Percentiles rank a stretch among this genome's conserved stretches.
phyloP scores from a whole-genome alignment of 169 alveolate species.

The Eimeria maxima region DNA sequence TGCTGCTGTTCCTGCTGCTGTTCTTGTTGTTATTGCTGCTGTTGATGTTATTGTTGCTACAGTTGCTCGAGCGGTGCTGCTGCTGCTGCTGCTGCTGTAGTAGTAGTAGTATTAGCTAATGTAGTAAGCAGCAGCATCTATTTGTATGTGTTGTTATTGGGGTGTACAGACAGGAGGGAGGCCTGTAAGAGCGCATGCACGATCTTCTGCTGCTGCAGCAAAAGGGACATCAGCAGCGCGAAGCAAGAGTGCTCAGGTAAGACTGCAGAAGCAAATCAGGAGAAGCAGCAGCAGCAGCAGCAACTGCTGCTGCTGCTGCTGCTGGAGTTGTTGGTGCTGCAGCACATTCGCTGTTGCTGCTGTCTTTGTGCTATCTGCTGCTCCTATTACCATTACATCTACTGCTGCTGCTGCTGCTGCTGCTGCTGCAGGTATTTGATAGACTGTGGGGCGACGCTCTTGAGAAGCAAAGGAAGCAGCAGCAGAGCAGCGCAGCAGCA shows the following conservation, averaged over 20 bases:
- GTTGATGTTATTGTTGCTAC: constrained; percentile 27
- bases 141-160: not conserved
- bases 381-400: too few relatives aligned
- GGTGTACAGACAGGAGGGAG: not conserved
- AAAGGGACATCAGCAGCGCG: not conserved
- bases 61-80: too few relatives aligned
- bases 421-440: constrained; percentile 51
- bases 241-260: constrained; percentile 45
- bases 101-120: not conserved
- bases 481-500: not conserved
- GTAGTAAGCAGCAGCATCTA: too few relatives aligned
- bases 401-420: not conserved
- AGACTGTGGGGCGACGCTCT: constrained; percentile 40
- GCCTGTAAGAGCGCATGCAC: not conserved
- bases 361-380: too few relatives aligned
- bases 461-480: constrained; percentile 21
- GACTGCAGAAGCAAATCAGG: not conserved
- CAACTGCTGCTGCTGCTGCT: too few relatives aligned
- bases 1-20: constrained; percentile 4
- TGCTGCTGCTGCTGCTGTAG: constrained; percentile 1
- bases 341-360: not conserved
- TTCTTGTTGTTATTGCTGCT: not conserved
- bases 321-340: not conserved
- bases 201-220: not conserved
- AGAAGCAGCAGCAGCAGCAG: too few relatives aligned